Conservation (phyloP, 83 land plant species). For the Picea abies region DNA sequence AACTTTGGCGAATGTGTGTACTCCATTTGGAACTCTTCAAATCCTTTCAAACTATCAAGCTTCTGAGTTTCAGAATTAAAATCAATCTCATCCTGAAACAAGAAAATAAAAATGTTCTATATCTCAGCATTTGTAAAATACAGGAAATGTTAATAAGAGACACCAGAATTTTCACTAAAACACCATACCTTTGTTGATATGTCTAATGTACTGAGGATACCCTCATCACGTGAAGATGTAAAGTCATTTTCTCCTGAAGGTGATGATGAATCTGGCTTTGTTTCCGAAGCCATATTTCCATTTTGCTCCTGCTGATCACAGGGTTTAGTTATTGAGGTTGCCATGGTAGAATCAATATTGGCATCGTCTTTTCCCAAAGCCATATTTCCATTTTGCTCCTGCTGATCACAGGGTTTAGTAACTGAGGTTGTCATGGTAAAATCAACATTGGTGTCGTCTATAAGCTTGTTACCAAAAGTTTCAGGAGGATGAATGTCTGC, state of each 20-base stretch:
- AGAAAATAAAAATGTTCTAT: not conserved
- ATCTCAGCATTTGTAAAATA: slow-evolving; percentile 8
- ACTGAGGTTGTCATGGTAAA: not conserved
- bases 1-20: slow-evolving; percentile 27
- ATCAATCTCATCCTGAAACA: slow-evolving; percentile 29
- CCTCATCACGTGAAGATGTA: slow-evolving; percentile 28
- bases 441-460: not conserved
- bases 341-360: not conserved
- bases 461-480: not conserved
- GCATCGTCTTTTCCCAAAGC: not conserved
- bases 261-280: slow-evolving; percentile 15
- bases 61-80: slow-evolving; percentile 20
- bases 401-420: not conserved
- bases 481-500: not conserved
- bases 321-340: not conserved
- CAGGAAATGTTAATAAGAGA: not conserved
- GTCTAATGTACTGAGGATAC: slow-evolving; percentile 7
- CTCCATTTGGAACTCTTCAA: slow-evolving; percentile 41
- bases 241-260: slow-evolving; percentile 17
- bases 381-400: slow-evolving; percentile 13
- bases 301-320: slow-evolving; percentile 12
- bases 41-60: slow-evolving; percentile 28
- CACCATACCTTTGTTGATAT: slow-evolving; percentile 9
- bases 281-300: slow-evolving; percentile 8
- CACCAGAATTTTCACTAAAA: slow-evolving; percentile 11